Evolutionary conservation across 305 asterid species (phyloP).

Genomic region (Rubia balearica): DNA sequence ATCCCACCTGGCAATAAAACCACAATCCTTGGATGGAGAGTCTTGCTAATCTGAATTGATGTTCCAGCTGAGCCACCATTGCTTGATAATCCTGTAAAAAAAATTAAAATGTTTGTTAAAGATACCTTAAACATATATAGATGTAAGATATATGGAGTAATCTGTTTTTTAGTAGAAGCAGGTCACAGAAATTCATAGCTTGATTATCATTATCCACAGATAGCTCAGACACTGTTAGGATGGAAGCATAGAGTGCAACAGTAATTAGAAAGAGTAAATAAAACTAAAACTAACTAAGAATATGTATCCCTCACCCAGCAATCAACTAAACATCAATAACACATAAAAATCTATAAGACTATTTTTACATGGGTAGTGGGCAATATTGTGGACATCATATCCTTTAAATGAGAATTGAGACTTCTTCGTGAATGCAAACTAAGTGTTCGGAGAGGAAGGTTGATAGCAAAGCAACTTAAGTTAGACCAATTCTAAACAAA

Average conservation of each 20-base stretch:
- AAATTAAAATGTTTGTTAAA: not conserved
- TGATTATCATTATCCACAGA: not conserved
- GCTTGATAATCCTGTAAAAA: slow-evolving; percentile 94
- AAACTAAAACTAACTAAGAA: not conserved
- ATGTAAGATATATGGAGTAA: not conserved
- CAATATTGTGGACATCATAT: not conserved
- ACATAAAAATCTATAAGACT: not conserved
- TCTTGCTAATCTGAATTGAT: slow-evolving; percentile 90
- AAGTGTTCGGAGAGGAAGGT: not conserved
- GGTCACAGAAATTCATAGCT: not conserved
- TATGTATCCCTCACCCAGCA: not conserved
- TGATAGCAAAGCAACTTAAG: slow-evolving; percentile 8
- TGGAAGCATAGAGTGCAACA: not conserved
- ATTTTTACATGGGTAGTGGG: not conserved
- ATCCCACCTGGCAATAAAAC: slow-evolving; percentile 95
- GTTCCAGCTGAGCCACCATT: slow-evolving; percentile 98
- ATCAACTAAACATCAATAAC: not conserved
- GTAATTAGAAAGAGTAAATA: not conserved
- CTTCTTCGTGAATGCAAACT: not conserved
- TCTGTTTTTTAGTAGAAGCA: not conserved
- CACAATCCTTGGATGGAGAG: slow-evolving; percentile 96
- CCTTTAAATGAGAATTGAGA: not conserved
- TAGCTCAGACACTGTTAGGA: not conserved
- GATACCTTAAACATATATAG: not conserved
- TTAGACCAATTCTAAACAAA: not conserved